A percentile compares a stretch with the other conserved stretches of the same genome.
Conservation (phyloP, 345 rosid species). For the Populus ilicifolia region DNA sequence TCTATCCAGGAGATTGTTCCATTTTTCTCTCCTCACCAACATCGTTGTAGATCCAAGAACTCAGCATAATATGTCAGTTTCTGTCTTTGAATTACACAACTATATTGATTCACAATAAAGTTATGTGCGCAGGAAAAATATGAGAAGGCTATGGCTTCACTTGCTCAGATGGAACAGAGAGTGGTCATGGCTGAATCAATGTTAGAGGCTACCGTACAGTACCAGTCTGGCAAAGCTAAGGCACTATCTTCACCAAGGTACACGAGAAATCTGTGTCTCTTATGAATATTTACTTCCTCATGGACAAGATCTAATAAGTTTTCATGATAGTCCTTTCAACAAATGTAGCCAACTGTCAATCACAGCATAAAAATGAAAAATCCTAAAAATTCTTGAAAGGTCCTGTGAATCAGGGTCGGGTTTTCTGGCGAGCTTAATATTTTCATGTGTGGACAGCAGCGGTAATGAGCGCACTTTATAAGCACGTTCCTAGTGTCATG, state of each 20-base stretch:
- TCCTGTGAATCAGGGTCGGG: background rate
- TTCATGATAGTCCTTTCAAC: background rate
- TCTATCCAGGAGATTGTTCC: background rate
- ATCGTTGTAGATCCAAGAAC: background rate
- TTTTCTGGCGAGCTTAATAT: no score
- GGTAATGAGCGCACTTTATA: no score
- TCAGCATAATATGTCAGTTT: background rate
- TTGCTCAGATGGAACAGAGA: constrained; percentile 81
- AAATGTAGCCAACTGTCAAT: background rate
- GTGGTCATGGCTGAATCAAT: constrained; percentile 84
- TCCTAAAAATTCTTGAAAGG: background rate
- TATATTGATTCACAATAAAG: constrained; percentile 8
- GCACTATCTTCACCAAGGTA: constrained; percentile 65
- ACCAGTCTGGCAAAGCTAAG: constrained; percentile 72
- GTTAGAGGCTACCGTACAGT: constrained; percentile 82
- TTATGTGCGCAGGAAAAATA: constrained; percentile 66
- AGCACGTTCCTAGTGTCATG: no score
- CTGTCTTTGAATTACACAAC: constrained; percentile 3
- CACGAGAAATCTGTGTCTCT: background rate
- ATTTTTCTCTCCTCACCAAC: background rate
- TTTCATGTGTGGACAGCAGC: no score
- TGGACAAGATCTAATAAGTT: background rate
- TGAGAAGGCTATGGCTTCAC: constrained; percentile 59
- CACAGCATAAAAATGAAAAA: background rate
- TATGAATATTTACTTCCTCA: background rate